A percentile compares a stretch with the other conserved stretches of the same genome.
These are phyloP conservation scores for Aspergillus viridinutans DNA, from an alignment of 2,329 filamentous ascomycete genomes.

Conservation along the genomic window DNA sequence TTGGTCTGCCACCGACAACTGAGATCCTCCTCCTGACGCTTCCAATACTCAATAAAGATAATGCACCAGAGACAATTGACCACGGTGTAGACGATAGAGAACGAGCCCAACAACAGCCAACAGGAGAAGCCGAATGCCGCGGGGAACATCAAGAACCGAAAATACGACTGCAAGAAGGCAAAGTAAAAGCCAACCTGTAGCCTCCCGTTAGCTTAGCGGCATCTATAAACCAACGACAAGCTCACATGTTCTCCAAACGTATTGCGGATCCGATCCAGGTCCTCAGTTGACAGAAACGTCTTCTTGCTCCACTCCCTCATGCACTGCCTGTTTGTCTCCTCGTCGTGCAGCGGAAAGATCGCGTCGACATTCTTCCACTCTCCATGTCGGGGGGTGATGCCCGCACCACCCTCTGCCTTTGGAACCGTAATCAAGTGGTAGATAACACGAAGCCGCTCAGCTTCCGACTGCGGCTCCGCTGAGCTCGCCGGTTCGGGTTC, in stretches of 20 bases:
- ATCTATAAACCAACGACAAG: not conserved
- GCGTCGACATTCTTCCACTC: slow-evolving; percentile 71
- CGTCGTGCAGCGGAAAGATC: slow-evolving; percentile 77
- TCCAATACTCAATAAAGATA: slow-evolving; percentile 94
- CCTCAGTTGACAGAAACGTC: slow-evolving; percentile 49
- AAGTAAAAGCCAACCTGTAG: slow-evolving; percentile 85
- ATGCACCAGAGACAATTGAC: slow-evolving; percentile 80
- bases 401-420: slow-evolving; percentile 70
- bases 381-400: slow-evolving; percentile 65
- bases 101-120: slow-evolving; percentile 79
- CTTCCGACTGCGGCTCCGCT: slow-evolving; percentile 80
- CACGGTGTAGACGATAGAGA: slow-evolving; percentile 76
- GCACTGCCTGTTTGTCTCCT: slow-evolving; percentile 71
- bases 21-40: slow-evolving; percentile 83
- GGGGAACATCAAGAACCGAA: slow-evolving; percentile 77
- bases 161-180: slow-evolving; percentile 91
- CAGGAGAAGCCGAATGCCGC: slow-evolving; percentile 73
- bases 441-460: slow-evolving; percentile 81
- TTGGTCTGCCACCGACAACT: slow-evolving; percentile 87
- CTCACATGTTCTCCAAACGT: slow-evolving; percentile 64
- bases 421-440: slow-evolving; percentile 78
- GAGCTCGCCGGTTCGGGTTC: slow-evolving; percentile 67
- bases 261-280: slow-evolving; percentile 71
- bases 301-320: slow-evolving; percentile 67
- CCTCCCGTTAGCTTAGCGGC: not conserved